phyloP scores from a whole-genome alignment of 2,329 filamentous ascomycete species.

The Tolypocladium ovalisporum region DNA sequence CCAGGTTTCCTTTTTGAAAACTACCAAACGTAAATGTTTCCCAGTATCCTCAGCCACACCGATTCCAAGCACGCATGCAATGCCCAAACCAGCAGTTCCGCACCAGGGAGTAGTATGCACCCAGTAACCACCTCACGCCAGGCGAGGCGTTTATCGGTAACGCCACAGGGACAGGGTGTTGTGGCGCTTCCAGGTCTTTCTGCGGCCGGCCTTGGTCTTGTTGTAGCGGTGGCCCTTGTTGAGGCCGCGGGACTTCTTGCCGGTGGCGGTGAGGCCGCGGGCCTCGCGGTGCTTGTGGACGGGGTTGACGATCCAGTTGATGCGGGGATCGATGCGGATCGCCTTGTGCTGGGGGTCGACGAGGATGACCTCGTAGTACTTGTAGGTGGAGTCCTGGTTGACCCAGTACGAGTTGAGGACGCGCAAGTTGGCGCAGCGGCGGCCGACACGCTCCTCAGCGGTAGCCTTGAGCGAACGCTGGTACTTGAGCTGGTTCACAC shows the following conservation, averaged over 20 bases:
- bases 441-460: constrained; percentile 99
- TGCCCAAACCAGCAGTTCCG: constrained; percentile 4
- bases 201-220: constrained; percentile 93
- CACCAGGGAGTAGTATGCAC: background rate
- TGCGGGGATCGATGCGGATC: constrained; percentile 96
- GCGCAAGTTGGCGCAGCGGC: constrained; percentile 96
- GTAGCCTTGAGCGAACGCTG: constrained; percentile 97
- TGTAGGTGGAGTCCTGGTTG: constrained; percentile 99
- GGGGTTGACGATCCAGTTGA: constrained; percentile 99
- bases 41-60: constrained; percentile 1
- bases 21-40: constrained; percentile 4
- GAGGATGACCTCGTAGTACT: constrained; percentile 99
- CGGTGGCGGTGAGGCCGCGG: constrained; percentile 93
- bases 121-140: background rate
- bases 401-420: constrained; percentile 99
- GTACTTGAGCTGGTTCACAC: constrained; percentile 99
- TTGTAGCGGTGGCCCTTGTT: constrained; percentile 99
- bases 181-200: constrained; percentile 99
- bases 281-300: constrained; percentile 99
- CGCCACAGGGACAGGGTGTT: constrained; percentile 99
- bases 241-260: constrained; percentile 99
- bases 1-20: constrained; percentile 15
- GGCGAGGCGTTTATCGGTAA: constrained; percentile 61
- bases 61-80: constrained; percentile 5
- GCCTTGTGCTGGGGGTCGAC: constrained; percentile 99